A percentile compares a stretch with the other conserved stretches of the same genome.
Evolutionary conservation across 345 rosid species (phyloP).

Genomic region (Aquilaria yunnanensis): DNA sequence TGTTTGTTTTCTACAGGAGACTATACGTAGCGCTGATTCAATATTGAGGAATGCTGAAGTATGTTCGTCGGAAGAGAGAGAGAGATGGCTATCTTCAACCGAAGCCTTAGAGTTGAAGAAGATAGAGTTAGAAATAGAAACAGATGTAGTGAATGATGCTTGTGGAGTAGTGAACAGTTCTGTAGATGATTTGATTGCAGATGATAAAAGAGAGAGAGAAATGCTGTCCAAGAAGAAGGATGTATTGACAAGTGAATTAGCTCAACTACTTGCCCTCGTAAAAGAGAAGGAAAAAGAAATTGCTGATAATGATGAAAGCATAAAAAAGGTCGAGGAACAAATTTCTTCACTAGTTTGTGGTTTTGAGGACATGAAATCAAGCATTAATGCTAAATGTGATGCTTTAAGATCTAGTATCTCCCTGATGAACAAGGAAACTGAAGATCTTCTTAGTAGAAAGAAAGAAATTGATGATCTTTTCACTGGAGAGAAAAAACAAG

Average conservation of each 20-base stretch:
- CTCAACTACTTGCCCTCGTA: conserved; percentile 58
- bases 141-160: conserved; percentile 51
- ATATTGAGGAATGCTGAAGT: conserved; percentile 39
- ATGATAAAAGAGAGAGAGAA: conserved; percentile 54
- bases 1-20: conserved; percentile 39
- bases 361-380: conserved; percentile 48
- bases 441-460: conserved; percentile 44
- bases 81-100: conserved; percentile 49
- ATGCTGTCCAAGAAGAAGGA: conserved; percentile 42
- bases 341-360: conserved; percentile 47
- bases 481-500: conserved; percentile 48
- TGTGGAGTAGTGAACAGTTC: conserved; percentile 33
- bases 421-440: conserved; percentile 37
- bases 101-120: conserved; percentile 59
- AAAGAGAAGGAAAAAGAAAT: conserved; percentile 67
- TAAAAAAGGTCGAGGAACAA: conserved; percentile 48
- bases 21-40: conserved; percentile 42
- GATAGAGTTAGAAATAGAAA: conserved; percentile 62
- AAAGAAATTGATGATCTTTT: conserved; percentile 43
- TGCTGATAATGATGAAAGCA: conserved; percentile 47
- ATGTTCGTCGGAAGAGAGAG: conserved; percentile 39
- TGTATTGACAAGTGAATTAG: conserved; percentile 44
- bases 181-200: conserved; percentile 43
- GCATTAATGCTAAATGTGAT: conserved; percentile 38
- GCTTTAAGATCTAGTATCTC: conserved; percentile 42